Evolutionary conservation across 345 rosid genomes (phyloP).

Genomic region (Camelina neglecta): DNA sequence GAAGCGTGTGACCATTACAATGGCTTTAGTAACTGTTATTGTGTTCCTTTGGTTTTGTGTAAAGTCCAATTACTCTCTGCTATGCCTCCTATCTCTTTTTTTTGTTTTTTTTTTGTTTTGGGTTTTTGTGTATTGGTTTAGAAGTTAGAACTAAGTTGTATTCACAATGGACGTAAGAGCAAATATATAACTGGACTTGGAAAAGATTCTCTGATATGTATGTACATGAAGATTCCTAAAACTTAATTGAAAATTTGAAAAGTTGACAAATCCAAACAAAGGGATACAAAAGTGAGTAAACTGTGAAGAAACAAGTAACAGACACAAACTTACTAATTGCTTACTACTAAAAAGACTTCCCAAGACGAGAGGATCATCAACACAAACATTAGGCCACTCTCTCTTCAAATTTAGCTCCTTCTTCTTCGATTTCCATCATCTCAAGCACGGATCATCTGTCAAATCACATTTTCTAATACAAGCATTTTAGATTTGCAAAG

Average conservation of each 20-base stretch:
- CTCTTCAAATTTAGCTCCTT: slow-evolving; percentile 14
- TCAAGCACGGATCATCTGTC: slow-evolving; percentile 38
- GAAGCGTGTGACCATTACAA: slow-evolving; percentile 4
- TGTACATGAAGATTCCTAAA: slow-evolving; percentile 12
- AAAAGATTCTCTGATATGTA: neutral
- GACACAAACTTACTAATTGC: slow-evolving; percentile 1
- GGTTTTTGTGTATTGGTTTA: neutral
- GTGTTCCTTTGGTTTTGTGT: slow-evolving; percentile 24
- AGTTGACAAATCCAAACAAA: slow-evolving; percentile 18
- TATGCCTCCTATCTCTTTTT: neutral
- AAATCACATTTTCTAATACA: slow-evolving; percentile 15
- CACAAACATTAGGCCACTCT: slow-evolving; percentile 16
- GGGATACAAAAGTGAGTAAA: slow-evolving; percentile 9
- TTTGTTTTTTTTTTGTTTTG: too few relatives aligned
- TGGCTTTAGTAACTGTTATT: slow-evolving; percentile 13
- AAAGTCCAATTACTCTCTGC: slow-evolving; percentile 11
- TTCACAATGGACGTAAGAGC: neutral
- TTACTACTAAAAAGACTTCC: slow-evolving; percentile 34
- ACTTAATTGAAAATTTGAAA: slow-evolving; percentile 1
- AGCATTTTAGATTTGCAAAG: slow-evolving; percentile 10
- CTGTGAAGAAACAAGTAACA: neutral
- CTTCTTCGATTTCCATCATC: neutral
- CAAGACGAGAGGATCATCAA: slow-evolving; percentile 32
- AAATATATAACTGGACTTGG: neutral
- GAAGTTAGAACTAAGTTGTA: slow-evolving; percentile 2